These are phyloP conservation scores for Cladorrhinum samala DNA, from an alignment of 495 filamentous ascomycete genomes.

Conservation along the genomic window DNA sequence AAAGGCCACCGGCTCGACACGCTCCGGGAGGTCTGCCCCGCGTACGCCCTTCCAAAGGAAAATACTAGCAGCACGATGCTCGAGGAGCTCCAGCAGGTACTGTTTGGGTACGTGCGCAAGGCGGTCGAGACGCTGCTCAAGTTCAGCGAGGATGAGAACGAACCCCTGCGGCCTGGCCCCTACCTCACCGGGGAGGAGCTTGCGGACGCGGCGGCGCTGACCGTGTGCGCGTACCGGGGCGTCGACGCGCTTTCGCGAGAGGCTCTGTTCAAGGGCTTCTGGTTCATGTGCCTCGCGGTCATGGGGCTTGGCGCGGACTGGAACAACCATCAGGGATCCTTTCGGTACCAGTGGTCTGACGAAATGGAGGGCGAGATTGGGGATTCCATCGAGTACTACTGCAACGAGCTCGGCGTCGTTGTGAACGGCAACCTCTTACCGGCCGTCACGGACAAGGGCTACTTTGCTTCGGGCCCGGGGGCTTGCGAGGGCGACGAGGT, in stretches of 20 bases:
- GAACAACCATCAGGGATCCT: background rate
- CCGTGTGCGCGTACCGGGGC: background rate
- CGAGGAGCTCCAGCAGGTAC: no score
- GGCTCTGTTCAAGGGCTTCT: background rate
- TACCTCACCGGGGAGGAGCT: background rate
- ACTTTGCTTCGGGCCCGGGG: background rate
- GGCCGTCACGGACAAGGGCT: background rate
- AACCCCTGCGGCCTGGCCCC: background rate
- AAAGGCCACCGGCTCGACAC: background rate
- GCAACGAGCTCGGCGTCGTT: background rate
- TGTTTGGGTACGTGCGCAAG: background rate
- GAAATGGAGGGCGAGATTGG: background rate
- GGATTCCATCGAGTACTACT: background rate
- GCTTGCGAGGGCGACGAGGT: background rate
- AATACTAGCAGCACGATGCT: no score
- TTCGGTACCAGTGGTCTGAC: background rate
- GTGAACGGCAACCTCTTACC: background rate
- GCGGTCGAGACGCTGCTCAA: background rate
- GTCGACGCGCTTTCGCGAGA: background rate
- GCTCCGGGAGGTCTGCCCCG: background rate
- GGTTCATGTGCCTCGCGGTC: background rate
- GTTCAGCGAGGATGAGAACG: background rate
- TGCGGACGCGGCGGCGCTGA: background rate
- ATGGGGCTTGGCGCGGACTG: background rate
- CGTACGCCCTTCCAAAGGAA: background rate